Evolutionary conservation across 495 filamentous ascomycete species (phyloP), one percentile per base, ranked within the genome.

Genomic region (Penicillium malachiteum): DNA sequence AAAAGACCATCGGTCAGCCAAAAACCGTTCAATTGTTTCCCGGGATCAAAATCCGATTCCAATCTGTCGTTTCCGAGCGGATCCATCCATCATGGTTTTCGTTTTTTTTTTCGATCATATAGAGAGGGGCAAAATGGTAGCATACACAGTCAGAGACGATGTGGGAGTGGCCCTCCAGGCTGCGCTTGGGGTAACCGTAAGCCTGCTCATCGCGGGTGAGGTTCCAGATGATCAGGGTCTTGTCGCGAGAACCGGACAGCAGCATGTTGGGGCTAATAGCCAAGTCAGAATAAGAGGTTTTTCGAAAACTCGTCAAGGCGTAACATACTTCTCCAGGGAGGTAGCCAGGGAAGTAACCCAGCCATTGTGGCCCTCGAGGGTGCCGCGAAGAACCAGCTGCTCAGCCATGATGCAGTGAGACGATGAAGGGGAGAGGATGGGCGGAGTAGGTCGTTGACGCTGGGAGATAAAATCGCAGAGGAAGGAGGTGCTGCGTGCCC

Each of bases 141-240:
- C 90, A 68, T 94, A 97, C 94, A 81, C 94, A 99, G 87, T 99
- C 94, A 72, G 94, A 99, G 75, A 99, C 94, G 77, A 99, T 97
- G 87, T 99, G 94, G 63, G 91, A 96, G 85, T 99, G 94, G 71
- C 94, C 94, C 81, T 96, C 87, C 56, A 99, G 91, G 70, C 88
- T 91, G 77, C 94, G 89, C 86, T 97, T 97, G 71, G 94, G 94
- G 86, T 96, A 96, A 66, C 94, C 94, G 81, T 96, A 97, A 68
- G 87, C 84, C 75, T 87, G 85, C 79, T 97, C 94, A 76, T 99
- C 94, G 77, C 94, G 93, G 77, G 94, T 97, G 65, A 99, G 87
- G 87, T 96, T 96, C 94, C 94, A 99, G 86, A 99, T 93, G 81
- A 99, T 99, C 73, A 99, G 82, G 66, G 90, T 90, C 86, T 97